Base-by-base conservation (phyloP, 805 yeast genomes). In the Starmerella lactis-condensi region DNA sequence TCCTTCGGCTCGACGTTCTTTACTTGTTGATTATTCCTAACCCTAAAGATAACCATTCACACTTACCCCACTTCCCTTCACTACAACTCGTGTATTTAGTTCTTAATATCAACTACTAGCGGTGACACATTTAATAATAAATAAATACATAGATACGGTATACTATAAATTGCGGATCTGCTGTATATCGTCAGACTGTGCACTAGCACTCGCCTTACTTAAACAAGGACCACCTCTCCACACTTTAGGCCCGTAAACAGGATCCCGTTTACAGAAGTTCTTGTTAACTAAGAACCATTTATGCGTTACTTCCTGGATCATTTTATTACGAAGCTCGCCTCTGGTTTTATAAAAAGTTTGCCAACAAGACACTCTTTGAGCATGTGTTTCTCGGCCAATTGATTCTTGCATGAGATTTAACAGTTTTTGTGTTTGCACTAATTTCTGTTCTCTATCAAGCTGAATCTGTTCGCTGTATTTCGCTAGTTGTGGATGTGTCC, bases 281-380 rank as follows among this genome's bases (percentile, higher is more conserved):
- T 74, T 70, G 53, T 82, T 83, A 46, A 83, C 76, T 42, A 76
- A 74, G 57, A 85, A 85, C 96, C 96, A 89, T 39, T 69, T 64
- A 24, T 75, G 67, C 5, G 95, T 83, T 4, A 92, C 76, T 6
- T 68, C 63, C 36, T 67, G 61, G 29, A 85, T 63, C 58, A 79
- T 62, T 17, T 64, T 59, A 32, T 64, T 63, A 38, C 81, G 75
- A 28, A 65, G 47, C 81, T 91, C 43, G 72, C 68, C 22, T 68
- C 58, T 35, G 67, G 64, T 45, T 75, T 76, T 50, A 67, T 55
- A 50, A 66, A 79, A 48, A 79, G 77, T 52, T 89, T 96, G 51
- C 85, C 94, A 21, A 78, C 65, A 37, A 72, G 67, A 6, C 75
- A 73, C 35, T 96, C n/a, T n/a, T n/a, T n/a, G n/a, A n/a, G n/a